Evolutionary conservation across 495 filamentous ascomycete genomes (phyloP).

Genomic region (Neurospora discreta): DNA sequence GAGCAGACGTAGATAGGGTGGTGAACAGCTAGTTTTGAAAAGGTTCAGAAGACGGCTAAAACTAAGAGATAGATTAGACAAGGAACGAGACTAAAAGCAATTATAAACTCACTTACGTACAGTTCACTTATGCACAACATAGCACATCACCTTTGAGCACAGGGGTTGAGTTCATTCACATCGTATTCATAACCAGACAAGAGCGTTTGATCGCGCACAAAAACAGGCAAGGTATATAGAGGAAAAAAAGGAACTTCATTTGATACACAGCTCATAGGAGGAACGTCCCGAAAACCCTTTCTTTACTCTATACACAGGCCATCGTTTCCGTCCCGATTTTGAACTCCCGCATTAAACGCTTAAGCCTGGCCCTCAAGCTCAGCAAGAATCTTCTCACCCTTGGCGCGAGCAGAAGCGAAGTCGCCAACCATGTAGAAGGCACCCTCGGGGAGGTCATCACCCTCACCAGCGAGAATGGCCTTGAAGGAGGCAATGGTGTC

Average conservation of each 20-base stretch:
- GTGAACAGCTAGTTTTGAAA: neutral
- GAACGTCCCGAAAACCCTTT: constrained; percentile 19
- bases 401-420: constrained; percentile 81
- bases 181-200: neutral
- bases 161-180: neutral
- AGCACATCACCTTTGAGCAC: neutral
- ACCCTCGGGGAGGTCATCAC: constrained; percentile 90
- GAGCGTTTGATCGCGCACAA: neutral
- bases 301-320: constrained; percentile 29
- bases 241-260: constrained; percentile 8
- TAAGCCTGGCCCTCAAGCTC: constrained; percentile 57
- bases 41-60: neutral
- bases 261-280: constrained; percentile 34
- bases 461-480: constrained; percentile 90
- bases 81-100: neutral
- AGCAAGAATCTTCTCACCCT: constrained; percentile 99
- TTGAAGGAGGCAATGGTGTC: constrained; percentile 97
- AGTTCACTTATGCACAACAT: neutral
- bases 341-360: constrained; percentile 44
- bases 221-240: neutral
- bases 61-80: neutral
- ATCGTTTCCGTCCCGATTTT: constrained; percentile 21
- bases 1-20: neutral
- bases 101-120: neutral
- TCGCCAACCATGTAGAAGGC: constrained; percentile 99